A percentile compares a stretch with the other conserved stretches of the same genome.
phyloP scores from a whole-genome alignment of 768 basidiomycete species.

The Vishniacozyma victoriae region DNA sequence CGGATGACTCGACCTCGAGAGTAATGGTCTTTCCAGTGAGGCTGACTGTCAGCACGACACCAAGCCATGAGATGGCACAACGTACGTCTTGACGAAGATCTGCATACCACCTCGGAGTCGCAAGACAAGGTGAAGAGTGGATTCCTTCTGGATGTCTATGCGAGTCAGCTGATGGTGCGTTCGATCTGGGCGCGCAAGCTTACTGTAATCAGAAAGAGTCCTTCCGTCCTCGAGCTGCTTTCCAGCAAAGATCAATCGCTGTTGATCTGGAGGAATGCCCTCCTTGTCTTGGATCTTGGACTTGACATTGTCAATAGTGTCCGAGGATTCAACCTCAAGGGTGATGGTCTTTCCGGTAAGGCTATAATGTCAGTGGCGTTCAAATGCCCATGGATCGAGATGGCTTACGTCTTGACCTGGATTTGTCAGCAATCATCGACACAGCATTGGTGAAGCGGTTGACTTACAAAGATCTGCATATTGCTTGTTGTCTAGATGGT shows the following conservation, averaged over 20 bases:
- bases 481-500: constrained; percentile 3
- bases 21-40: constrained; percentile 55
- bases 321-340: constrained; percentile 77
- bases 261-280: constrained; percentile 86
- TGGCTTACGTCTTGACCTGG: constrained; percentile 68
- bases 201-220: constrained; percentile 77
- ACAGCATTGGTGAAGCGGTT: background rate
- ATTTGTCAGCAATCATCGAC: constrained; percentile 3
- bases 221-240: constrained; percentile 47
- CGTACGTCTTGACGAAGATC: constrained; percentile 32
- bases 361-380: constrained; percentile 5
- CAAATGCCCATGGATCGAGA: background rate
- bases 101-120: constrained; percentile 78
- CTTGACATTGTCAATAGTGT: constrained; percentile 89
- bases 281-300: constrained; percentile 92
- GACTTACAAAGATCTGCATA: constrained; percentile 83
- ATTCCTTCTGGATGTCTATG: constrained; percentile 46
- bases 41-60: constrained; percentile 2
- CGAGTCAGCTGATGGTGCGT: constrained; percentile 1
- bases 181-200: background rate
- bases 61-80: background rate
- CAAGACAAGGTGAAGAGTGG: constrained; percentile 54
- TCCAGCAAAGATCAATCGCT: constrained; percentile 53
- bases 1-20: constrained; percentile 17
- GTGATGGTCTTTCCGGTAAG: constrained; percentile 98